phyloP scores from a whole-genome alignment of 2,329 filamentous ascomycete species.

The Penicillium sp. region DNA sequence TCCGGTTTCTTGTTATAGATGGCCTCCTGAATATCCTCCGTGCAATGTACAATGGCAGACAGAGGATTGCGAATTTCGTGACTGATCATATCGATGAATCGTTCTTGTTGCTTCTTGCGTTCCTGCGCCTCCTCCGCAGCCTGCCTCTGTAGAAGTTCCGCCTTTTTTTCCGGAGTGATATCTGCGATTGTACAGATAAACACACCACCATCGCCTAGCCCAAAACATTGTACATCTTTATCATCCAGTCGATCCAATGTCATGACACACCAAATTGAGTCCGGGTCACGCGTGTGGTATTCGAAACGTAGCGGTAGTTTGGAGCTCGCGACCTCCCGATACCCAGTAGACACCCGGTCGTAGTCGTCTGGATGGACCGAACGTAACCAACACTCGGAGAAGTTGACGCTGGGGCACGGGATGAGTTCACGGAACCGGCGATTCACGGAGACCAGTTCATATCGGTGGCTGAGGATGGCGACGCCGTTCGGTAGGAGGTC shows the following conservation, averaged over 20 bases:
- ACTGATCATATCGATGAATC: constrained; percentile 71
- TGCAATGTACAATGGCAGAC: constrained; percentile 57
- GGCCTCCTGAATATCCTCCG: constrained; percentile 44
- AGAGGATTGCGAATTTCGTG: constrained; percentile 58
- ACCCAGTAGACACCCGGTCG: constrained; percentile 10
- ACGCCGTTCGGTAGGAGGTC: constrained; percentile 24
- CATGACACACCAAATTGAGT: constrained; percentile 19
- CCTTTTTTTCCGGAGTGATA: constrained; percentile 81
- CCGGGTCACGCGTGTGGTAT: constrained; percentile 17
- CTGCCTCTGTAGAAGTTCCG: constrained; percentile 73
- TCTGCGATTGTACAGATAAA: constrained; percentile 62
- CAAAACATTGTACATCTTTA: constrained; percentile 10
- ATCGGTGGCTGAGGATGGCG: constrained; percentile 18
- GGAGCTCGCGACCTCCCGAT: constrained; percentile 1
- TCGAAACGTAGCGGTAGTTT: constrained; percentile 18
- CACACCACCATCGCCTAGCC: constrained; percentile 4
- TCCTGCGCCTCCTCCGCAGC: constrained; percentile 78
- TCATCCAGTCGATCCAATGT: constrained; percentile 13
- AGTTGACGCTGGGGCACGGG: not conserved
- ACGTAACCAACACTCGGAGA: constrained; percentile 14
- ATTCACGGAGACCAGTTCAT: constrained; percentile 20
- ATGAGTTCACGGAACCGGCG: constrained; percentile 19
- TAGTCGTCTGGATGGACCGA: constrained; percentile 22
- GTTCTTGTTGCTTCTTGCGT: constrained; percentile 74
- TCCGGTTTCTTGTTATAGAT: constrained; percentile 7